phyloP scores from a whole-genome alignment of 2,329 filamentous ascomycete species.

The Catunica adiposa region DNA sequence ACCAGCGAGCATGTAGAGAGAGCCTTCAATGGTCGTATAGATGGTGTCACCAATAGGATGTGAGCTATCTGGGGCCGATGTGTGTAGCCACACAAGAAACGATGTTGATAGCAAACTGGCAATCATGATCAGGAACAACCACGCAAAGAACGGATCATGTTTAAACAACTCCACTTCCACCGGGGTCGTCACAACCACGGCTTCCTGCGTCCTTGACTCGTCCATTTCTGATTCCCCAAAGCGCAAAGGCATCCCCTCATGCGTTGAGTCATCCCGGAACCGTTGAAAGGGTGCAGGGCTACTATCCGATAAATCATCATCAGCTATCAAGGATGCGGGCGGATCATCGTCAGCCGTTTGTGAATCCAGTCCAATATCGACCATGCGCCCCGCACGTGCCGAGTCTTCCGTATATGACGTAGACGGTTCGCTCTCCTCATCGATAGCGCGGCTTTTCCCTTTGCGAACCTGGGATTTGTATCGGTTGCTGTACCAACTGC shows the following conservation, averaged over 20 bases:
- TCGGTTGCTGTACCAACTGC: slow-evolving; percentile 43
- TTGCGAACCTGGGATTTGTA: not conserved
- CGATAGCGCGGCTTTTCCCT: slow-evolving; percentile 19
- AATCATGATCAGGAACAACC: slow-evolving; percentile 70
- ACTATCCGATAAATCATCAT: slow-evolving; percentile 28
- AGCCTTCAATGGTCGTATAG: slow-evolving; percentile 73
- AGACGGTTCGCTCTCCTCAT: slow-evolving; percentile 29
- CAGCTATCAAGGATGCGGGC: slow-evolving; percentile 42
- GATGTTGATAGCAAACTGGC: slow-evolving; percentile 77
- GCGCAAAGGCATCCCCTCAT: slow-evolving; percentile 16
- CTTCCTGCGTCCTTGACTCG: slow-evolving; percentile 19
- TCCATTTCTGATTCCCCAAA: slow-evolving; percentile 33
- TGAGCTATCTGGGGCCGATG: slow-evolving; percentile 48
- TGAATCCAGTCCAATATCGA: slow-evolving; percentile 71
- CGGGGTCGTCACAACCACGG: slow-evolving; percentile 8
- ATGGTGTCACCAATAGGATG: slow-evolving; percentile 78
- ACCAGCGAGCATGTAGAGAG: slow-evolving; percentile 74
- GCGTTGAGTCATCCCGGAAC: slow-evolving; percentile 23
- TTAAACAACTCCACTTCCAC: slow-evolving; percentile 50
- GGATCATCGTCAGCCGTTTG: slow-evolving; percentile 42
- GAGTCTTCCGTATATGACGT: slow-evolving; percentile 13
- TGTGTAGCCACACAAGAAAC: slow-evolving; percentile 80
- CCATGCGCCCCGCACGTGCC: slow-evolving; percentile 49
- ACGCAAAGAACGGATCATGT: slow-evolving; percentile 85
- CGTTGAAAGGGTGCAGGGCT: slow-evolving; percentile 46